Base-by-base conservation (phyloP, 805 yeast species). In the Cyberlindnera maritima region DNA sequence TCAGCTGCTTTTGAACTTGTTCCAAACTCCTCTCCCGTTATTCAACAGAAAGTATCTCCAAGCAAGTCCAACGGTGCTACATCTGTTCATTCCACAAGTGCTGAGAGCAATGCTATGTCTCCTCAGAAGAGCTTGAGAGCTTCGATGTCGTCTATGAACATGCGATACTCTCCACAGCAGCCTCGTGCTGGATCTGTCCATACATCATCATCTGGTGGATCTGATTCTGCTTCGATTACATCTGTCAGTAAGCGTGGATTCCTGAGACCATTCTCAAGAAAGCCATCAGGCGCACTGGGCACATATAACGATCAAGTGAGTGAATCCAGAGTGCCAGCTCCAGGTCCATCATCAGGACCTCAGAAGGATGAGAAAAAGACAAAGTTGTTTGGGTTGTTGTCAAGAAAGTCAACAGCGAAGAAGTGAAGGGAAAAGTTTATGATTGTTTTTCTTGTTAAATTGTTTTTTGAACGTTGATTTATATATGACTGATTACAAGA, bases 191-290 rank as follows among this genome's bases (percentile, higher is more conserved):
- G 29, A 12, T 25, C 32, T 15, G 25, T 37, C 6, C 13, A 17
- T 10, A 37, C 21, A 2, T 26, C 15, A 15, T 25, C 40, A 13
- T 26, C 31, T 25, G 20, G n/a, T 25, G 40, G 32, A 9, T 32
- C 44, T 11, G 46, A 42, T 29, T 8, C 37, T 18, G 38, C 38
- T 1, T 47, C 50, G 5, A 23, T 36, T 14, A 17, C 23, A 17
- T 34, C 41, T 4, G 19, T 43, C 9, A 20, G 20, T 18, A 42
- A 43, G 39, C 46, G 45, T 40, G 44, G 47, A 3, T 43, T 47
- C 50, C 14, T 48, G 31, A 48, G 32, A 39, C 35, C 52, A 6
- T 34, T 48, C 35, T 48, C 52, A 26, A 48, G 46, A 28, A 43
- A 40, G 36, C 26, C 26, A 11, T 41, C 49, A 12, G 17, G n/a